Percentiles rank a stretch among this genome's conserved stretches.
Conservation (phyloP, 116 monocot genomes). For the Dioscorea cayenensis region DNA sequence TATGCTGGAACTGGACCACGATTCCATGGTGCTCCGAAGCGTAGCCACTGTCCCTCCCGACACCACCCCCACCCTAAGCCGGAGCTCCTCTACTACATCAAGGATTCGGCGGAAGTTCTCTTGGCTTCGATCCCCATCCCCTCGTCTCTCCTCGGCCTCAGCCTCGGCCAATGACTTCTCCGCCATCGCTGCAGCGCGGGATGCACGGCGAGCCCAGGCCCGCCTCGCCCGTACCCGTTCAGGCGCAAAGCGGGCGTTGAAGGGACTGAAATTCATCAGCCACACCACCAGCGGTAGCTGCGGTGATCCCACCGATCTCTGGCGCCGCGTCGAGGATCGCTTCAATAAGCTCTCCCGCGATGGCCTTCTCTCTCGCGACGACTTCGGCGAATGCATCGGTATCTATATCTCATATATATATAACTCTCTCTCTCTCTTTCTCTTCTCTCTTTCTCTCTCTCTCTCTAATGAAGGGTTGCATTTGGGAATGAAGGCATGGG, state of each 20-base stretch:
- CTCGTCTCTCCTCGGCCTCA: slow-evolving; percentile 7
- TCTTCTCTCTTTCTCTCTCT: neutral
- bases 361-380: slow-evolving; percentile 55
- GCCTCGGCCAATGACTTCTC: neutral
- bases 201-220: slow-evolving; percentile 41
- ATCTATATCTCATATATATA: neutral
- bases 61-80: slow-evolving; percentile 28
- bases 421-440: neutral
- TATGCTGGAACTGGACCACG: slow-evolving; percentile 71
- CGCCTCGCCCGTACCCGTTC: slow-evolving; percentile 52
- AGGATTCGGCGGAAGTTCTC: slow-evolving; percentile 58
- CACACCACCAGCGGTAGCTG: slow-evolving; percentile 15
- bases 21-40: slow-evolving; percentile 55
- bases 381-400: slow-evolving; percentile 92
- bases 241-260: slow-evolving; percentile 57
- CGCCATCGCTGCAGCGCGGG: slow-evolving; percentile 30
- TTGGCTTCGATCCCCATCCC: slow-evolving; percentile 51
- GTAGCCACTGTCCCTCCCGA: slow-evolving; percentile 30
- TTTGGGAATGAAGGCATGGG: slow-evolving; percentile 51
- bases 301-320: slow-evolving; percentile 31
- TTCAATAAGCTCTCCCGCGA: slow-evolving; percentile 51
- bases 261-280: slow-evolving; percentile 71
- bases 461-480: neutral
- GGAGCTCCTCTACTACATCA: slow-evolving; percentile 61
- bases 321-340: slow-evolving; percentile 56